Evolutionary conservation across 352 stramenopile genomes (phyloP).

Genomic region (Phytopythium oedochilum): DNA sequence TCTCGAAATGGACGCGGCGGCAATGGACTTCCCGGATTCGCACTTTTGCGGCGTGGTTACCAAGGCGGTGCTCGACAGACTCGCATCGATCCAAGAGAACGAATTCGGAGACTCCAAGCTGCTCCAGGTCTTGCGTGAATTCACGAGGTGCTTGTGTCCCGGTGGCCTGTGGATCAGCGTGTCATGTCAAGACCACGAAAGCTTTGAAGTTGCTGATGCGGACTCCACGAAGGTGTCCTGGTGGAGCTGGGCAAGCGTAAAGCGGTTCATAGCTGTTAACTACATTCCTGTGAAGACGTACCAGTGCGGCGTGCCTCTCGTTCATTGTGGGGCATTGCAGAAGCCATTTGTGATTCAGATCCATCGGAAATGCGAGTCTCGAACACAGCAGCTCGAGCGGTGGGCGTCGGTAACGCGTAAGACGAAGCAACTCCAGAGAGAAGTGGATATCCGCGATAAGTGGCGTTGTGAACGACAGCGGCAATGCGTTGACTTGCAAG

Average conservation of each 20-base stretch:
- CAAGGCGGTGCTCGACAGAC: slow-evolving; percentile 1
- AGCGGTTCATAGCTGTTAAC: background rate
- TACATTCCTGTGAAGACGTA: background rate
- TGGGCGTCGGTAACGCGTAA: background rate
- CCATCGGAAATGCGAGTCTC: background rate
- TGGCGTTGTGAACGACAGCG: background rate
- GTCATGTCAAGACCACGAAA: background rate
- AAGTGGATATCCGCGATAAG: background rate
- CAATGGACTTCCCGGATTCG: background rate
- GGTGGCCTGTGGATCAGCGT: background rate
- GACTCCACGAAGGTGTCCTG: background rate
- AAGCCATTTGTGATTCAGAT: slow-evolving; percentile 1
- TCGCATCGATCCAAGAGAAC: background rate
- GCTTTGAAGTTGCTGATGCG: background rate
- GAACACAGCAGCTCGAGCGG: background rate
- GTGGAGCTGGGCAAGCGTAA: background rate
- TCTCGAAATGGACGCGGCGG: background rate
- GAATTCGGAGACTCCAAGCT: background rate
- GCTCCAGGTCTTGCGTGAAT: background rate
- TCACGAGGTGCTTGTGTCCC: slow-evolving; percentile 1
- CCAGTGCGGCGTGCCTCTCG: background rate
- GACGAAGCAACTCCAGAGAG: background rate
- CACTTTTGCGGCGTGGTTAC: background rate
- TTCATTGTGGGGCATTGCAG: background rate
- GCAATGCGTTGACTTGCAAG: background rate